These are phyloP conservation scores for Xylaria digitata DNA, from an alignment of 2,329 filamentous ascomycete species.

Conservation along the genomic window DNA sequence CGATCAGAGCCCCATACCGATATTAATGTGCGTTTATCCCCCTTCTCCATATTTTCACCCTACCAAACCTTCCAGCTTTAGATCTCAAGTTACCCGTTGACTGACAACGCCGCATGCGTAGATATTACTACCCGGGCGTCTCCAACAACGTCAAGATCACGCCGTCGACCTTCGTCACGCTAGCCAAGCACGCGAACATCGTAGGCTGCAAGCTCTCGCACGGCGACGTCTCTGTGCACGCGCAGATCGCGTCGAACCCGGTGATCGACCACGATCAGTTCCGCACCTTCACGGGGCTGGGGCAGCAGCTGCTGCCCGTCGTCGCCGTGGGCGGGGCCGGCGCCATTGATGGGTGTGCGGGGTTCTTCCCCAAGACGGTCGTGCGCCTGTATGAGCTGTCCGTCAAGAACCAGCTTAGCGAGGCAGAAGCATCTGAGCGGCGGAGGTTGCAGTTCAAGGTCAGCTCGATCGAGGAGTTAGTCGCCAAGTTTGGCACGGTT, in stretches of 20 bases:
- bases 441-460: slow-evolving; percentile 69
- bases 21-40: slow-evolving; percentile 62
- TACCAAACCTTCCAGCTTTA: background rate
- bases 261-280: slow-evolving; percentile 69
- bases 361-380: slow-evolving; percentile 70
- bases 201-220: slow-evolving; percentile 77
- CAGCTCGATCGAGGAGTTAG: slow-evolving; percentile 70
- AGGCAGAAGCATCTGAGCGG: slow-evolving; percentile 60
- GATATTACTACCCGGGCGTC: slow-evolving; percentile 74
- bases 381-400: slow-evolving; percentile 66
- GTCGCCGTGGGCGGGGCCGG: slow-evolving; percentile 49
- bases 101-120: slow-evolving; percentile 42
- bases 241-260: slow-evolving; percentile 69
- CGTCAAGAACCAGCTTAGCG: slow-evolving; percentile 44
- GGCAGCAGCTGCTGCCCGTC: slow-evolving; percentile 71
- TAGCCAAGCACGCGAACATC: slow-evolving; percentile 73
- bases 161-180: slow-evolving; percentile 65
- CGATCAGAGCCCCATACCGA: slow-evolving; percentile 66
- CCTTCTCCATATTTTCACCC: background rate
- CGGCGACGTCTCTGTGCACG: slow-evolving; percentile 72
- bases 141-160: slow-evolving; percentile 72
- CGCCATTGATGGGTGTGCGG: slow-evolving; percentile 55
- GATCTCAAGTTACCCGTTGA: background rate
- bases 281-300: slow-evolving; percentile 71
- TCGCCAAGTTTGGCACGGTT: slow-evolving; percentile 69